Percentiles rank a stretch among this genome's conserved stretches.
phyloP scores from a whole-genome alignment of 768 basidiomycete species.

The Pleurotus cornucopiae region DNA sequence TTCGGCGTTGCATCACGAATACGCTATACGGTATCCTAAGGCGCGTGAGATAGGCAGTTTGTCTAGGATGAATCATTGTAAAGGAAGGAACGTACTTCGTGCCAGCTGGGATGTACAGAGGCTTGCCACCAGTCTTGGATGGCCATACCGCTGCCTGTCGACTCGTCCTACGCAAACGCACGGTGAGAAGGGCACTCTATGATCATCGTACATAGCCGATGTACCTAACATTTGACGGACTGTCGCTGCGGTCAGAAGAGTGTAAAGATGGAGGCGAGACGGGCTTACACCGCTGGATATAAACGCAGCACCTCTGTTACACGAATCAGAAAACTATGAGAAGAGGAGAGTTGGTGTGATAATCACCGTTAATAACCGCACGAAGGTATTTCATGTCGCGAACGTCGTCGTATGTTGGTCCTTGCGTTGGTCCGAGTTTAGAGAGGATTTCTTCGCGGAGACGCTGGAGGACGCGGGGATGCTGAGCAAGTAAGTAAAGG shows the following conservation, averaged over 20 bases:
- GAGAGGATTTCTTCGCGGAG: slow-evolving; percentile 25
- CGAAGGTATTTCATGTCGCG: slow-evolving; percentile 34
- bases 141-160: slow-evolving; percentile 19
- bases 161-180: slow-evolving; percentile 17
- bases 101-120: slow-evolving; percentile 27
- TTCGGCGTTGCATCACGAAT: slow-evolving; percentile 36
- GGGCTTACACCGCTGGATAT: slow-evolving; percentile 19
- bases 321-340: background rate
- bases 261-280: background rate
- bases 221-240: slow-evolving; percentile 14
- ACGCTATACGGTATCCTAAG: slow-evolving; percentile 22
- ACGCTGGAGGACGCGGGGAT: slow-evolving; percentile 21
- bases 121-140: slow-evolving; percentile 17
- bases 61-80: background rate
- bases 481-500: slow-evolving; percentile 22
- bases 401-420: slow-evolving; percentile 27
- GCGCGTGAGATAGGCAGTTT: too few species aligned
- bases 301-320: slow-evolving; percentile 19
- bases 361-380: slow-evolving; percentile 28
- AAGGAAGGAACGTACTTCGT: slow-evolving; percentile 18
- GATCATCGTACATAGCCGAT: background rate
- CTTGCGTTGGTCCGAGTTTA: slow-evolving; percentile 20
- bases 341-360: slow-evolving; percentile 10
- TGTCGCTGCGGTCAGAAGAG: background rate
- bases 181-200: background rate